These are phyloP conservation scores for Monosporascus sp. DNA, from an alignment of 2,329 filamentous ascomycete species.

Conservation along the genomic window DNA sequence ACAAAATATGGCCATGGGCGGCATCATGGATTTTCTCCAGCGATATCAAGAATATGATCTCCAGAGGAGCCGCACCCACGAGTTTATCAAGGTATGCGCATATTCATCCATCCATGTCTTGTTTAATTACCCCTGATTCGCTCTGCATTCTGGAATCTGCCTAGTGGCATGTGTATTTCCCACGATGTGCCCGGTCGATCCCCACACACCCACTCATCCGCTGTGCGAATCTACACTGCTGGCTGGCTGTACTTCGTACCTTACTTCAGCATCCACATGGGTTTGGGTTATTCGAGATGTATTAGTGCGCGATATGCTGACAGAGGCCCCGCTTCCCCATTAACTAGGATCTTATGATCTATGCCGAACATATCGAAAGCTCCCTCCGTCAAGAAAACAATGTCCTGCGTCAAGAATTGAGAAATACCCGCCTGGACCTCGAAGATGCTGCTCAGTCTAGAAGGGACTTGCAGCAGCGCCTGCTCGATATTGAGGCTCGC, in stretches of 20 bases:
- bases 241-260: too few species aligned
- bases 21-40: conserved; percentile 41
- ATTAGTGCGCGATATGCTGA: too few species aligned
- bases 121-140: too few species aligned
- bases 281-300: too few species aligned
- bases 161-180: too few species aligned
- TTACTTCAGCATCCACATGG: too few species aligned
- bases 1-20: conserved; percentile 13
- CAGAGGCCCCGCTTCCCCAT: neutral
- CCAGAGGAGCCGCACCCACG: conserved; percentile 36
- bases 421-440: conserved; percentile 45
- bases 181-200: neutral
- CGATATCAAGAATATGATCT: conserved; percentile 41
- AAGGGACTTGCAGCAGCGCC: conserved; percentile 45
- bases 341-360: conserved; percentile 42
- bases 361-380: conserved; percentile 40
- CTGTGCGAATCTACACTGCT: too few species aligned
- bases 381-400: conserved; percentile 39
- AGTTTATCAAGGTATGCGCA: conserved; percentile 41
- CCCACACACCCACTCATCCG: too few species aligned
- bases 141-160: too few species aligned
- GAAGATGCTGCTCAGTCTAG: conserved; percentile 42
- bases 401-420: conserved; percentile 35
- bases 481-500: conserved; percentile 35
- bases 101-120: conserved; percentile 1